Evolutionary conservation across 768 basidiomycete genomes (phyloP), one percentile per base, ranked within the genome.

Genomic region (Grammothele lineata): DNA sequence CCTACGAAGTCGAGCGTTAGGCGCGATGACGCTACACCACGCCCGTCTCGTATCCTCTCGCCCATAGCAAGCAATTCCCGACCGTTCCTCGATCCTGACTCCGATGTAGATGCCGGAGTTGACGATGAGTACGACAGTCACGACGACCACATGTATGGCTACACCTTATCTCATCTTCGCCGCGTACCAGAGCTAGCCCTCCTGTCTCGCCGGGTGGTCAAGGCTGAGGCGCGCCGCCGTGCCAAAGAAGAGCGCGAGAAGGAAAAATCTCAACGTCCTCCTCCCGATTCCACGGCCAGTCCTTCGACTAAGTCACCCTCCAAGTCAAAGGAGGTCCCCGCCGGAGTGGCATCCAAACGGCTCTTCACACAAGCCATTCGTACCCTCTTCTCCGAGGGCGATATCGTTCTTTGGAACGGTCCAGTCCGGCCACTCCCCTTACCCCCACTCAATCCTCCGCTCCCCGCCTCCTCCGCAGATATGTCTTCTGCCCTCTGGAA

Each of bases 401-500:
- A 75, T 45, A 79, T 90, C 47, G 71, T 88, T 1, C 62, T 86
- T 3, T 87, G 85, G 81, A 81, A 86, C 47, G 85, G 85, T 0
- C 78, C 82, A 3, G 67, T 70, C 12, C 70, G 72, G 9, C 59
- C 70, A 1, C 62, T 64, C 43, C 65, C 66, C 0, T 44, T 48
- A 24, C 30, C 42, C 17, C n/a, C n/a, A n/a, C n/a, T n/a, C n/a
- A 47, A 42, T 33, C 47, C 67, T 24, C 53, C 62, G 5, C 69
- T 65, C 25, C 57, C 39, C 1, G 36, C 51, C 3, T 26, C 47
- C 3, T 53, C 51, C 12, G 38, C 40, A 37, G 6, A 7, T 8
- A 9, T 36, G 35, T 44, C 48, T n/a, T 59, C 40, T 15, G 43
- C 42, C 8, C 57, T 85, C 25, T 87, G 85, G 85, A 80, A 73